Percentiles rank a stretch among this genome's conserved stretches.
Evolutionary conservation across 441 rosid species (phyloP).

Genomic region (Gossypium trilobum): DNA sequence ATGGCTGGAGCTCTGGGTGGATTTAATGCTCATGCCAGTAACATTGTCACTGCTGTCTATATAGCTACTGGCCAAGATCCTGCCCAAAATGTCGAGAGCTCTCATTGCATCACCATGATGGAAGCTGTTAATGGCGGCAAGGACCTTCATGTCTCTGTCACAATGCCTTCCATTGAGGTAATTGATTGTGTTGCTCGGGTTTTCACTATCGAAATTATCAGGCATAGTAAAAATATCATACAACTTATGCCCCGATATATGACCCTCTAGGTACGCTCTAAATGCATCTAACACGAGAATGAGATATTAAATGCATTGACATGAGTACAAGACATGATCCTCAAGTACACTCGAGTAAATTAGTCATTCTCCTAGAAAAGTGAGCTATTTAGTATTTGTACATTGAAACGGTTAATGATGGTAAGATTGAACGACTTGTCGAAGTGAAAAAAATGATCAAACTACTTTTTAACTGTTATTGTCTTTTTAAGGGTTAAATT

Average conservation of each 20-base stretch:
- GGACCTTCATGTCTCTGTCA: constrained; percentile 41
- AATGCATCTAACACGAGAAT: too few relatives aligned
- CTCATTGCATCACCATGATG: constrained; percentile 46
- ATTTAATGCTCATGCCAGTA: constrained; percentile 43
- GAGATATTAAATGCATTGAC: too few relatives aligned
- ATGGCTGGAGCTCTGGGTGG: constrained; percentile 48
- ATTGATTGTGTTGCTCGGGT: neutral
- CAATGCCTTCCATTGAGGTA: constrained; percentile 46
- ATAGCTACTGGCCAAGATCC: constrained; percentile 47
- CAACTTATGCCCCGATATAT: neutral
- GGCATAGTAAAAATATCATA: neutral
- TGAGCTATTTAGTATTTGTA: too few relatives aligned
- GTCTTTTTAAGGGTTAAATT: too few relatives aligned
- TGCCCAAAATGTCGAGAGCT: constrained; percentile 39
- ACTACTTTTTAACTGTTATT: too few relatives aligned
- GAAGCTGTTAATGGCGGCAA: constrained; percentile 33
- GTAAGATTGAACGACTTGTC: too few relatives aligned
- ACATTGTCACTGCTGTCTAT: constrained; percentile 29
- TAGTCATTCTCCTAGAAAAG: too few relatives aligned
- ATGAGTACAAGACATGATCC: too few relatives aligned
- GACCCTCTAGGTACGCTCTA: too few relatives aligned
- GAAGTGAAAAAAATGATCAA: too few relatives aligned
- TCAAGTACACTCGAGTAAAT: too few relatives aligned
- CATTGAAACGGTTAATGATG: too few relatives aligned
- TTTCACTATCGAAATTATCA: neutral